phyloP scores from a whole-genome alignment of 352 stramenopile genomes.

The Phytophthora tubulina region DNA sequence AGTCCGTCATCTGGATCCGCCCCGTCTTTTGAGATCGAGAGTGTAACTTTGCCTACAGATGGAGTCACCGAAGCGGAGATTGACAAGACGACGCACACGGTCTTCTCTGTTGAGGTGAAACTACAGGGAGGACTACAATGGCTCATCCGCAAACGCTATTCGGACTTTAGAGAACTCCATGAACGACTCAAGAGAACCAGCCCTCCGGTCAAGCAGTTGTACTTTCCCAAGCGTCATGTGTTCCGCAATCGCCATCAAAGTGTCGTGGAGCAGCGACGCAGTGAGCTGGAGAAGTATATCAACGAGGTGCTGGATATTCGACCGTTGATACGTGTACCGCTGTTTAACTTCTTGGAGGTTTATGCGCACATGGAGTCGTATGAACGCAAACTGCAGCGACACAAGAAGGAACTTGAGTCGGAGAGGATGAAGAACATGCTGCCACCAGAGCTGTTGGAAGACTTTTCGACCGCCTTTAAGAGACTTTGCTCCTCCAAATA shows the following conservation, averaged over 20 bases:
- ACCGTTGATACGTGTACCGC: slow-evolving; percentile 80
- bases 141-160: slow-evolving; percentile 92
- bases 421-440: slow-evolving; percentile 91
- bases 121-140: slow-evolving; percentile 86
- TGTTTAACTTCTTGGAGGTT: slow-evolving; percentile 92
- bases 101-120: slow-evolving; percentile 84
- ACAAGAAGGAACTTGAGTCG: slow-evolving; percentile 90
- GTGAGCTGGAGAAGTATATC: slow-evolving; percentile 90
- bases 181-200: slow-evolving; percentile 86
- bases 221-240: slow-evolving; percentile 89
- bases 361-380: slow-evolving; percentile 91
- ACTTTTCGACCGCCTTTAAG: slow-evolving; percentile 83
- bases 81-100: slow-evolving; percentile 83
- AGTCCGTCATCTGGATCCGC: slow-evolving; percentile 50
- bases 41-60: slow-evolving; percentile 71
- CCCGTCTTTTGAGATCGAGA: slow-evolving; percentile 87
- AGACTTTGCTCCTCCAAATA: slow-evolving; percentile 87
- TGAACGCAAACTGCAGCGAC: slow-evolving; percentile 82
- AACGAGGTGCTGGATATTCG: slow-evolving; percentile 87
- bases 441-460: slow-evolving; percentile 62
- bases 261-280: slow-evolving; percentile 88
- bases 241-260: slow-evolving; percentile 87
- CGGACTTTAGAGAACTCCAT: slow-evolving; percentile 89
- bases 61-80: slow-evolving; percentile 84
- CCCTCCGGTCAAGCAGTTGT: slow-evolving; percentile 77